Evolutionary conservation across 108 stramenopile genomes (phyloP).

Genomic region (Nitzschia putrida): DNA sequence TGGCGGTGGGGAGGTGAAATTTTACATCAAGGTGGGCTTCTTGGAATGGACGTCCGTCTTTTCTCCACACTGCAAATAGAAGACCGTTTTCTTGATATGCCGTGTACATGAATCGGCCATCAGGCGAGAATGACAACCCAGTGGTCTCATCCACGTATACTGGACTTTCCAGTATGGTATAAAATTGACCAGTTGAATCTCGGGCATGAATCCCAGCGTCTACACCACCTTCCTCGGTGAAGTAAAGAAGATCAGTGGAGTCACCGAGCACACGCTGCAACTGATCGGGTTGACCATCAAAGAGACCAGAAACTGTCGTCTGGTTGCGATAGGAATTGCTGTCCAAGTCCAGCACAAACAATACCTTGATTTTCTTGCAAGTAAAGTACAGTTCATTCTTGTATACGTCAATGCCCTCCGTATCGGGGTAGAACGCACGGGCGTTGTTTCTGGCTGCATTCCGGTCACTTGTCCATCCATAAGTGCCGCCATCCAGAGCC

Average conservation of each 20-base stretch:
- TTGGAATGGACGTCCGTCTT: conserved; percentile 48
- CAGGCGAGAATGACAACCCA: conserved; percentile 70
- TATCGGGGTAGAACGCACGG: conserved; percentile 29
- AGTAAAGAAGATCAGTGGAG: conserved; percentile 49
- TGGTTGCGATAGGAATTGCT: conserved; percentile 24
- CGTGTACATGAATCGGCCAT: conserved; percentile 55
- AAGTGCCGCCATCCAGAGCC: conserved; percentile 31
- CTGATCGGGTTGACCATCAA: conserved; percentile 65
- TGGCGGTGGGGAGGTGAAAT: conserved; percentile 26
- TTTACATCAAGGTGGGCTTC: conserved; percentile 38
- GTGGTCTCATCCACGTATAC: conserved; percentile 53
- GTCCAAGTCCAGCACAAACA: conserved; percentile 53
- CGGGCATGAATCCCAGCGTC: conserved; percentile 48
- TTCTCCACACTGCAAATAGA: conserved; percentile 41
- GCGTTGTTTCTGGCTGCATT: conserved; percentile 33
- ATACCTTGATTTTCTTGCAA: conserved; percentile 37
- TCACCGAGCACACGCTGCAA: conserved; percentile 34
- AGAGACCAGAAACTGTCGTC: conserved; percentile 42
- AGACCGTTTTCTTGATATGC: conserved; percentile 45
- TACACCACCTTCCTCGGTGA: conserved; percentile 70
- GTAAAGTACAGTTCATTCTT: conserved; percentile 42
- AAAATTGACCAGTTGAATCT: conserved; percentile 39
- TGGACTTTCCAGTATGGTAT: conserved; percentile 44
- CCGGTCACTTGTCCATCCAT: conserved; percentile 35
- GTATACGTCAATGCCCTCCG: conserved; percentile 56